Base-by-base conservation (phyloP, 768 basidiomycete genomes). In the Leccinellum rugosiceps region DNA sequence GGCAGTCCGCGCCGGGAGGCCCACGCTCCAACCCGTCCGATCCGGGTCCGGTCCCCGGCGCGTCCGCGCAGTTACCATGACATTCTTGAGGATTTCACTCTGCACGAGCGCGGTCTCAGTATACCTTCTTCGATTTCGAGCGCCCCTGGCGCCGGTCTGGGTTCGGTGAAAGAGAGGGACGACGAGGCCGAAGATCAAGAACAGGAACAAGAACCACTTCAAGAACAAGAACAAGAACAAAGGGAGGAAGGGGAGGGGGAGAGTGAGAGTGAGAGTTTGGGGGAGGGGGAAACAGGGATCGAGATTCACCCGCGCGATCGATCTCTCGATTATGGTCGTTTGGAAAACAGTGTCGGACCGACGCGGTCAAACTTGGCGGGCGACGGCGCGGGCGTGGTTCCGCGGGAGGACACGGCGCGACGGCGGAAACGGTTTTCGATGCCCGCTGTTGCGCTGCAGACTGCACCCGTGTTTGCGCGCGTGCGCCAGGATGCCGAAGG, bases 361-460 rank as follows among this genome's bases (percentile, higher is more conserved):
- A 23, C 26, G 21, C 19, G 1, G n/a, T 56, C 31, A 4, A 49
- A 3, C 9, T 13, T 45, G 9, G 23, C 15, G 52, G 63, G 57
- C 4, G 59, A 61, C 1, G 55, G 17, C 9, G 48, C 58, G 35
- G 53, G 17, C 8, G 50, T 59, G 35, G 28, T 71, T 50, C 64
- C 77, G 57, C 77, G 68, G 63, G 88, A 88, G 66, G 80, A 88
- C 59, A 88, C 87, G 0, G 80, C 79, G 45, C 74, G 86, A 62
- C 70, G 83, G 64, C 77, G 76, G 64, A 88, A 89, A 66, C 80
- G 88, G 38, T 90, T 90, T 64, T 91, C 90, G 50, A 58, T 88
- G 50, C 88, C 90, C 47, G 87, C 87, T n/a, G 77, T 92, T 35
- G 88, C 86, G 35, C 61, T 92, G 68, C 88, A 91, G 61, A 84